Evolutionary conservation across 805 yeast species (phyloP).

Genomic region (Candida corydali): DNA sequence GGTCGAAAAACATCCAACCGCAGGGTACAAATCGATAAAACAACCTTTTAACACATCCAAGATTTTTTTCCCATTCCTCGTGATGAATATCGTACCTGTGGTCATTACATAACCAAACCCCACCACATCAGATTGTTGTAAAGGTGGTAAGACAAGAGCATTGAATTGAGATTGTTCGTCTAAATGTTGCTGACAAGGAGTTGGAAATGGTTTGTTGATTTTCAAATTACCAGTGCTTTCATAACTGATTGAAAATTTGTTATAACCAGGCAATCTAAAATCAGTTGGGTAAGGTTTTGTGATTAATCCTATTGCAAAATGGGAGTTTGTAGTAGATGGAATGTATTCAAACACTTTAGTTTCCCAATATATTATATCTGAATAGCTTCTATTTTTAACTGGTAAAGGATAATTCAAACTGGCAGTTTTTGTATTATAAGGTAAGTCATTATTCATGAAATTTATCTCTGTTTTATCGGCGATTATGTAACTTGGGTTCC

Average conservation of each 20-base stretch:
- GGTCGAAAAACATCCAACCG: conserved; percentile 47
- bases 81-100: conserved; percentile 48
- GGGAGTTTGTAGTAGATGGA: conserved; percentile 34
- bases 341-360: conserved; percentile 34
- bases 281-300: conserved; percentile 68
- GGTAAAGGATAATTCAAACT: conserved; percentile 37
- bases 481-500: conserved; percentile 32
- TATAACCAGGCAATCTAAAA: conserved; percentile 71
- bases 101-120: conserved; percentile 51
- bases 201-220: conserved; percentile 59
- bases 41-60: conserved; percentile 49
- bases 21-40: conserved; percentile 48
- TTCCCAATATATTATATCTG: conserved; percentile 61
- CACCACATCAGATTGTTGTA: conserved; percentile 49
- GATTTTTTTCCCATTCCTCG: conserved; percentile 52
- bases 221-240: conserved; percentile 70
- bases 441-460: conserved; percentile 32
- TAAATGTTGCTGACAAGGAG: conserved; percentile 40
- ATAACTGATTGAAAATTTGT: conserved; percentile 64
- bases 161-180: conserved; percentile 38
- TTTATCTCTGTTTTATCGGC: conserved; percentile 36
- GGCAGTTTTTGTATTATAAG: conserved; percentile 39
- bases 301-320: conserved; percentile 61
- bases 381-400: conserved; percentile 24
- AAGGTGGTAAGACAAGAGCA: conserved; percentile 48